These are phyloP conservation scores for Murraya koenigii DNA, from an alignment of 345 rosid genomes.

Conservation along the genomic window DNA sequence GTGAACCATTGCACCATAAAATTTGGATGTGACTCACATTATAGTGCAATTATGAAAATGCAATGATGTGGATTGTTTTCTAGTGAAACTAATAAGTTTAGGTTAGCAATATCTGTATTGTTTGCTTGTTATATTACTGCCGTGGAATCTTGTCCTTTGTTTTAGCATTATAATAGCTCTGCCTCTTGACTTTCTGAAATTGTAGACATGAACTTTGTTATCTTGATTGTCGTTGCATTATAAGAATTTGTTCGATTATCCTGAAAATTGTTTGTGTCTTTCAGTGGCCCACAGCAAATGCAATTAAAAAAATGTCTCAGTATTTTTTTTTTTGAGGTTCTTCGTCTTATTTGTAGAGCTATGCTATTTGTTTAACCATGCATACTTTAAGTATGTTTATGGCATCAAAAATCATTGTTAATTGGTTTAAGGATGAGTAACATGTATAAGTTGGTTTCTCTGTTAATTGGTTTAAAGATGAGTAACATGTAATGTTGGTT, in stretches of 20 bases:
- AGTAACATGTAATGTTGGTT: background rate
- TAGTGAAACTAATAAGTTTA: background rate
- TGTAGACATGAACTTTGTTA: background rate
- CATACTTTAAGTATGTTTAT: background rate
- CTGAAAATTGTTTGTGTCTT: background rate
- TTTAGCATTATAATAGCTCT: background rate
- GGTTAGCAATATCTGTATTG: background rate
- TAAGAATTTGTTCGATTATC: background rate
- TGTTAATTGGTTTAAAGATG: constrained; percentile 1
- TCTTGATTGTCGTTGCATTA: background rate
- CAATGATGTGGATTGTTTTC: background rate
- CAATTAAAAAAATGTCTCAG: background rate
- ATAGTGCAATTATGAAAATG: background rate
- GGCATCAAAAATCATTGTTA: background rate
- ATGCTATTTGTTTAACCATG: background rate
- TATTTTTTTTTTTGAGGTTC: background rate
- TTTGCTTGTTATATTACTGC: background rate
- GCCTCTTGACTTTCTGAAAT: background rate
- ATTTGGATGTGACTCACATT: background rate
- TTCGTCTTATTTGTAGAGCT: background rate
- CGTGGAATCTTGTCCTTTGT: background rate
- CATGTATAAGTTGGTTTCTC: background rate
- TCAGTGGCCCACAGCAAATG: background rate
- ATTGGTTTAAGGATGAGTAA: constrained; percentile 2
- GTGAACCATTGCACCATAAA: background rate